phyloP scores from a whole-genome alignment of 2,329 filamentous ascomycete genomes.

The Cercospora sojina region DNA sequence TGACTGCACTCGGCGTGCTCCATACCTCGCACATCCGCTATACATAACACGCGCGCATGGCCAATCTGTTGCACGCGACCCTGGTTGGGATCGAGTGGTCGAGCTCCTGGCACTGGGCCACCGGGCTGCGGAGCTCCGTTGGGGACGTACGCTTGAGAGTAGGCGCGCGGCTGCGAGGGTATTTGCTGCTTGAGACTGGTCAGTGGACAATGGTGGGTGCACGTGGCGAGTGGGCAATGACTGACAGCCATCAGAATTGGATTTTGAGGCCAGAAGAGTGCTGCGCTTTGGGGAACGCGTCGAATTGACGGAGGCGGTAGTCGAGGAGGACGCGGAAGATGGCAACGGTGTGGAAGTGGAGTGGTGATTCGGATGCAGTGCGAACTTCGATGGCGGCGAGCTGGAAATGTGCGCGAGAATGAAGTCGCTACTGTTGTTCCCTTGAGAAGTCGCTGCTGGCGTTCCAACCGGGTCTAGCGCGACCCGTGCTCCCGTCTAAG shows the following conservation, averaged over 20 bases:
- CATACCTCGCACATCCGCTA: slow-evolving; percentile 54
- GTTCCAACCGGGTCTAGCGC: neutral
- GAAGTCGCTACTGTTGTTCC: slow-evolving; percentile 1
- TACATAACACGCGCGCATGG: slow-evolving; percentile 51
- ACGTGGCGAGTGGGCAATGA: neutral
- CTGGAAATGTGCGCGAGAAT: neutral
- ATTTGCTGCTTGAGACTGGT: slow-evolving; percentile 43
- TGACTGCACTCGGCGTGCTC: slow-evolving; percentile 21
- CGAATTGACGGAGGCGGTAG: neutral
- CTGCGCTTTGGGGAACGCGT: neutral
- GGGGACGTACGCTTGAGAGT: slow-evolving; percentile 49
- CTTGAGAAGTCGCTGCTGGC: neutral
- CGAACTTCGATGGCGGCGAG: neutral
- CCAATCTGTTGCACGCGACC: slow-evolving; percentile 53
- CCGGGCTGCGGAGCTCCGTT: slow-evolving; percentile 43
- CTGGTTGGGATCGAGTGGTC: slow-evolving; percentile 53
- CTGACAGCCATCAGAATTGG: slow-evolving; percentile 8
- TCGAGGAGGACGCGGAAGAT: neutral
- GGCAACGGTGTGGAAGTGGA: neutral
- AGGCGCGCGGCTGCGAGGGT: slow-evolving; percentile 52
- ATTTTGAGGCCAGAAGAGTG: slow-evolving; percentile 1
- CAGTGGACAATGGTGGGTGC: neutral
- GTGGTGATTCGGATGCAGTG: neutral
- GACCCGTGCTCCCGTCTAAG: neutral
- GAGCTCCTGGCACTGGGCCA: slow-evolving; percentile 42